Base-by-base conservation (phyloP, 2,329 filamentous ascomycete species). In the Aureobasidium leucospermi region DNA sequence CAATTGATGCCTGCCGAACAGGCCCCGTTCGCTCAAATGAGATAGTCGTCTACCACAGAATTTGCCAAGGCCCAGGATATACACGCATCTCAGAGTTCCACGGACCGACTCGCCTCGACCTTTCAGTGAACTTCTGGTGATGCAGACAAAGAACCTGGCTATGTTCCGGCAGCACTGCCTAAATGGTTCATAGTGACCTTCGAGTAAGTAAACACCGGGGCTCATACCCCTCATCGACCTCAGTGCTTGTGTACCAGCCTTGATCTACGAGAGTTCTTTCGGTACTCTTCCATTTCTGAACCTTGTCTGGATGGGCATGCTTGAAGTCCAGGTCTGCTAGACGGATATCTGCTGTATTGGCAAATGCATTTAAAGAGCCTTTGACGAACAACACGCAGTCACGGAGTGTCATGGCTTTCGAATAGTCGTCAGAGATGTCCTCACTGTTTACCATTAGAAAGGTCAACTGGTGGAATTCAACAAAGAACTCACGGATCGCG, bases 291-390 rank as follows among this genome's bases (percentile, higher is more conserved):
- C 77, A 79, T 38, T 74, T 70, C 9, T 61, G 55, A 4, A 76
- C 60, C 64, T 77, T 78, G 43, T 72, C 73, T 0, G 67, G 65
- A 41, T 64, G 48, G 11, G 62, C 60, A 6, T 70, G 71, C 64
- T 79, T 79, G 63, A 76, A 70, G 59, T 79, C 77, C 6, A 79
- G 69, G 63, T 79, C 77, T 0, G 71, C 76, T 4, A 79, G 65
- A 45, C 75, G 71, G 9, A 73, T 73, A 38, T 76, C 75, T 13
- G 78, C 68, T 0, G 63, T 60, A 4, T 59, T 45, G 4, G 57
- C 62, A 62, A 63, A 15, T 47, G 55, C 48, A 63, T 68, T 16
- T 49, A 60, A 9, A 71, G 65, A 13, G 28, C 51, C 52, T 34
- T 66, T 65, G 34, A 79, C 64, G 61, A 76, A 78, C 6, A 79